Evolutionary conservation across 441 rosid genomes (phyloP).

Genomic region (Iberis amara): DNA sequence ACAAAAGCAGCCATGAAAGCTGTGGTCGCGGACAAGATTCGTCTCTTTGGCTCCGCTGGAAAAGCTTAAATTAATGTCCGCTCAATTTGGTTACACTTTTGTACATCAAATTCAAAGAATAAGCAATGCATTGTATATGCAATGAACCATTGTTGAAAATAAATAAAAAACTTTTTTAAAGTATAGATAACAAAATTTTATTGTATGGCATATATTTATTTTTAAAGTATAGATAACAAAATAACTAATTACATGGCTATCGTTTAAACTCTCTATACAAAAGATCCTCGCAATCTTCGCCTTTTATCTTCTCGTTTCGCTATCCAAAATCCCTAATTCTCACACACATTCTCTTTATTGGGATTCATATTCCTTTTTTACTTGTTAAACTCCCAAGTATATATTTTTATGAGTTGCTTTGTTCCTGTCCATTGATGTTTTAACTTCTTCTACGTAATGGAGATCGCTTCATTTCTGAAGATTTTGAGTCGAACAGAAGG

Average conservation of each 20-base stretch:
- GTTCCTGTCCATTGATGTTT: slow-evolving; percentile 27
- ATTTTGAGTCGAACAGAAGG: slow-evolving; percentile 29
- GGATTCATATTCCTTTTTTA: slow-evolving; percentile 12
- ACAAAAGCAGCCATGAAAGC: slow-evolving; percentile 81
- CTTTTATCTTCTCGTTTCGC: slow-evolving; percentile 28
- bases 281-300: slow-evolving; percentile 34
- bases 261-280: slow-evolving; percentile 8
- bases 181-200: not conserved
- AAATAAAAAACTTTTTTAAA: too few species aligned
- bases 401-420: slow-evolving; percentile 29
- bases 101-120: slow-evolving; percentile 9
- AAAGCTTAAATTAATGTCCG: slow-evolving; percentile 44
- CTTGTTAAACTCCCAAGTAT: slow-evolving; percentile 13
- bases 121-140: not conserved
- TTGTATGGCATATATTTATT: not conserved
- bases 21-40: slow-evolving; percentile 78
- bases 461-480: slow-evolving; percentile 37
- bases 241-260: slow-evolving; percentile 11
- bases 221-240: too few species aligned
- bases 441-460: slow-evolving; percentile 32
- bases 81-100: slow-evolving; percentile 1
- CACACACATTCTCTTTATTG: slow-evolving; percentile 33
- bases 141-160: not conserved
- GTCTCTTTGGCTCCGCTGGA: slow-evolving; percentile 81
- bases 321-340: slow-evolving; percentile 20